These are phyloP conservation scores for Debaryomyces tyrocola DNA, from an alignment of 805 yeast genomes.

Conservation along the genomic window DNA sequence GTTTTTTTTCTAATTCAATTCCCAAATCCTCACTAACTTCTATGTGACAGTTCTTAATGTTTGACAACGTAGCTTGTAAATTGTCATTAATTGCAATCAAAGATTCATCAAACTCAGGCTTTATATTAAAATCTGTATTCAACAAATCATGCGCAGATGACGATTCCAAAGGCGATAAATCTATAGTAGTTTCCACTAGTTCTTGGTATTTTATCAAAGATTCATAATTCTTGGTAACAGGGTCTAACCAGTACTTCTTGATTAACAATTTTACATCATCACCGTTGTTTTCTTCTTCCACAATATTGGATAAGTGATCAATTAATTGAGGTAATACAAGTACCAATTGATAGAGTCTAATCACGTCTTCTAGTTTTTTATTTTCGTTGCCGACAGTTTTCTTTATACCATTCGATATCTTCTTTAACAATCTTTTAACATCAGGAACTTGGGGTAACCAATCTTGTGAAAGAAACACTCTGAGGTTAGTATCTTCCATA, in stretches of 20 bases:
- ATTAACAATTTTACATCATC: conserved; percentile 37
- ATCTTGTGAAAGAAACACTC: conserved; percentile 66
- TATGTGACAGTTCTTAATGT: conserved; percentile 60
- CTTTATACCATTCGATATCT: conserved; percentile 43
- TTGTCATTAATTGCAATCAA: conserved; percentile 59
- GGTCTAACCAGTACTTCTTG: conserved; percentile 54
- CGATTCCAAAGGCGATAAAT: conserved; percentile 74
- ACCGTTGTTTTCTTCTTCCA: conserved; percentile 29
- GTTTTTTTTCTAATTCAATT: conserved; percentile 82
- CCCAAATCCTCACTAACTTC: conserved; percentile 71
- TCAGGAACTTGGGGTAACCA: conserved; percentile 79
- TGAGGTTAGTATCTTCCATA: conserved; percentile 64
- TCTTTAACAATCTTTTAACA: conserved; percentile 70
- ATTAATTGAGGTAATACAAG: conserved; percentile 68
- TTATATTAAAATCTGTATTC: conserved; percentile 75
- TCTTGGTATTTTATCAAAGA: conserved; percentile 72
- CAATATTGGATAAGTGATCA: conserved; percentile 47
- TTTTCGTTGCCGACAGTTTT: conserved; percentile 33
- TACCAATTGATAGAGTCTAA: conserved; percentile 81
- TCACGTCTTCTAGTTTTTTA: conserved; percentile 83
- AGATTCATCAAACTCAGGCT: conserved; percentile 85
- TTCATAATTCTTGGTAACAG: conserved; percentile 47
- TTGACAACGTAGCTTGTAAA: conserved; percentile 52
- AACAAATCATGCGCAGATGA: conserved; percentile 28
- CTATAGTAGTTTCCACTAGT: conserved; percentile 89